Conservation (phyloP, 1,284 basidiomycete genomes). For the Ustilago nuda region DNA sequence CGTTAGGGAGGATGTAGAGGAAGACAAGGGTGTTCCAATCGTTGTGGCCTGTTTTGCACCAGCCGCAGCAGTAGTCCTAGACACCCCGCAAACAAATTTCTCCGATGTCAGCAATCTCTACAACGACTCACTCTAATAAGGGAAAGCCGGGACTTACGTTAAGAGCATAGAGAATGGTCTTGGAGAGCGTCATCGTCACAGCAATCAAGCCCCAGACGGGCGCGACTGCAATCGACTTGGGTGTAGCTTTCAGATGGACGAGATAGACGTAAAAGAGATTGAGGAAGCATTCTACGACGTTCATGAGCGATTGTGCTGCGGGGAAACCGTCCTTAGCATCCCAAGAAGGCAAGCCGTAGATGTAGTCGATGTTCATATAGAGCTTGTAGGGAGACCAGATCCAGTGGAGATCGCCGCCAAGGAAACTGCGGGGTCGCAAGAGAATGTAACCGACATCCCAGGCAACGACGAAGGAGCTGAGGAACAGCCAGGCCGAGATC, state of each 20-base stretch:
- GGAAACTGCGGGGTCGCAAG: slow-evolving; percentile 52
- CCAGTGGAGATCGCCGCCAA: slow-evolving; percentile 71
- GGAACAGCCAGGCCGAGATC: slow-evolving; percentile 45
- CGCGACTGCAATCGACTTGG: slow-evolving; percentile 72
- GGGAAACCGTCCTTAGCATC: slow-evolving; percentile 81
- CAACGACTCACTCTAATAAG: not conserved
- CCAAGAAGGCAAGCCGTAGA: slow-evolving; percentile 79
- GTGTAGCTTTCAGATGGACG: slow-evolving; percentile 73
- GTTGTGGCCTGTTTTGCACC: slow-evolving; percentile 83
- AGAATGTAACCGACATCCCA: slow-evolving; percentile 63
- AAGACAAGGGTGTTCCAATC: slow-evolving; percentile 73
- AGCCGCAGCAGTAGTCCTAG: slow-evolving; percentile 70
- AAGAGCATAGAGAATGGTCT: slow-evolving; percentile 78
- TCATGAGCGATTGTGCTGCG: slow-evolving; percentile 84
- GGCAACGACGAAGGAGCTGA: slow-evolving; percentile 45
- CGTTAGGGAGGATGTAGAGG: slow-evolving; percentile 82
- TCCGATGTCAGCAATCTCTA: not conserved
- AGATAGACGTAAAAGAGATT: slow-evolving; percentile 81
- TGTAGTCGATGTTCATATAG: slow-evolving; percentile 80
- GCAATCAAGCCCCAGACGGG: slow-evolving; percentile 81
- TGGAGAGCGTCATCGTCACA: slow-evolving; percentile 81
- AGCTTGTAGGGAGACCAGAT: slow-evolving; percentile 67
- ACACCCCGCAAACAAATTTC: not conserved
- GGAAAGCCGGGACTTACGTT: slow-evolving; percentile 30
- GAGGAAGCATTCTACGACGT: slow-evolving; percentile 81